Conservation (phyloP, 2,329 filamentous ascomycete species). For the Cladophialophora immunda region DNA sequence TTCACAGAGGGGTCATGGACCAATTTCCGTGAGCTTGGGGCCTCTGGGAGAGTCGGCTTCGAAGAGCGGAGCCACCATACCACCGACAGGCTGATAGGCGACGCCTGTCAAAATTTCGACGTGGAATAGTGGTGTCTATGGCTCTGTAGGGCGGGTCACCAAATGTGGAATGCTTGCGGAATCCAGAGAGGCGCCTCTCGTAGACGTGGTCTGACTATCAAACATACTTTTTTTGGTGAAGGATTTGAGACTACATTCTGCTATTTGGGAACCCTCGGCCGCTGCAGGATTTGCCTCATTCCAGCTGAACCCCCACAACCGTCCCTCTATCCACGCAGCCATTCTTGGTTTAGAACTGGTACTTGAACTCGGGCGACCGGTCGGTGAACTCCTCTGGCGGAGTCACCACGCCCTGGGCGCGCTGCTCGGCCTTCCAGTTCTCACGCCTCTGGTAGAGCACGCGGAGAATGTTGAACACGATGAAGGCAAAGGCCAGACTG, state of each 20-base stretch:
- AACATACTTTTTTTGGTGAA: neutral
- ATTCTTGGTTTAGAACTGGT: conserved; percentile 30
- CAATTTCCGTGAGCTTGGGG: neutral
- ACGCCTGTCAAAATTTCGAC: neutral
- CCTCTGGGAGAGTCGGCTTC: neutral
- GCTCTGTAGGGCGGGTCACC: neutral
- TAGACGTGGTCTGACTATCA: neutral
- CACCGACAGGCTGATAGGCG: neutral
- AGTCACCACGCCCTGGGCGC: conserved; percentile 28
- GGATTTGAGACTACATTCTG: neutral
- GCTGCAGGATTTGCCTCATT: neutral
- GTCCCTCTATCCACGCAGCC: neutral
- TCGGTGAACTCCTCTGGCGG: conserved; percentile 34
- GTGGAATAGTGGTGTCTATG: neutral
- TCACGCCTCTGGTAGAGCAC: conserved; percentile 32
- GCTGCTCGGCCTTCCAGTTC: conserved; percentile 21
- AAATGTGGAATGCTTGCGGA: neutral
- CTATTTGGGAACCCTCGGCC: neutral
- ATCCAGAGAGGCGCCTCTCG: neutral
- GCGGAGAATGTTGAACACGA: conserved; percentile 31
- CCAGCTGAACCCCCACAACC: neutral
- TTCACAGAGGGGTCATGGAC: neutral
- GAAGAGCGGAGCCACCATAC: neutral
- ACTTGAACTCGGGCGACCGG: conserved; percentile 33
- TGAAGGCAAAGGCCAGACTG: conserved; percentile 31